Base-by-base conservation (phyloP, 2,329 filamentous ascomycete species). In the Aspergillus sclerotialis region DNA sequence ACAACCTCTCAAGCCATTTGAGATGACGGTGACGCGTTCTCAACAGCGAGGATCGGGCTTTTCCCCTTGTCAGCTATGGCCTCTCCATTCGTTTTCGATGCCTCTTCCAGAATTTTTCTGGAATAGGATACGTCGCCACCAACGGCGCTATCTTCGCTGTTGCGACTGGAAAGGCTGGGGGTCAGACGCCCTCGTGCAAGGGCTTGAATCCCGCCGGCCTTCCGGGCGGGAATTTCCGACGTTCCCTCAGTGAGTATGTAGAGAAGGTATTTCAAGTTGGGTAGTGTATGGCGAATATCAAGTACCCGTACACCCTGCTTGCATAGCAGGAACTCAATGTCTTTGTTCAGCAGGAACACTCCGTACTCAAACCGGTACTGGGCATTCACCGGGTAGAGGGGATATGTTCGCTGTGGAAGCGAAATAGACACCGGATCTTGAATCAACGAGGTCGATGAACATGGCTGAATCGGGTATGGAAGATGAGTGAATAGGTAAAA, bases 261-360 rank as follows among this genome's bases (percentile, higher is more conserved):
- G 2, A 96, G 68, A 11, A 96, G 67, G 49, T 94, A 95, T 58
- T 94, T 94, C 7, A 98, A 68, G 53, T 98, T 98, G 2, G 90
- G 88, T 5, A 96, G 66, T 0, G 90, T 94, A 48, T 96, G 87
- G 4, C 92, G 76, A 12, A 95, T 87, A 52, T 98, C 92, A 43
- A 95, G 74, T 1, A 94, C 80, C 30, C 82, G 80, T 9, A 95
- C 67, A 0, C 82, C 82, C 45, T 88, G 80, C 1, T 68, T 64
- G 39, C 70, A 74, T 48, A 78, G 67, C 8, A 83, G 56, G 30
- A 80, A 69, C 48, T 96, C 89, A 36, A 98, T 89, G 53, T 96
- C 71, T 63, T 96, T 95, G 66, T 96, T 96, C 10, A 98, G 73
- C n/a, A 96, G 68, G 51, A 96, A 98, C 55, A 94, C 92, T 8